Base-by-base conservation (phyloP, 768 basidiomycete genomes). In the Trametes elegans region DNA sequence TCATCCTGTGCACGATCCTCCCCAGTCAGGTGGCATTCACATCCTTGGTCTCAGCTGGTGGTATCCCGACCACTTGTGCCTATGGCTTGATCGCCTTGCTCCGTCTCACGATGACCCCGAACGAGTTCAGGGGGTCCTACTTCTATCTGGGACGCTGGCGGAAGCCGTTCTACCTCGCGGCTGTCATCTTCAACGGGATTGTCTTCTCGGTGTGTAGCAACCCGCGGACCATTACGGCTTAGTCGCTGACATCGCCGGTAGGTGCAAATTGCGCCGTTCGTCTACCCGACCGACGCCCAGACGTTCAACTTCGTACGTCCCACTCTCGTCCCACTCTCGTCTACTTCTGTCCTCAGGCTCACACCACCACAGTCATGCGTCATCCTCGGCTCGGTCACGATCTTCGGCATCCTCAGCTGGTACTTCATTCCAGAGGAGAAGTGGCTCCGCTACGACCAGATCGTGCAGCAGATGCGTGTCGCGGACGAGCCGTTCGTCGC, bases 11-110 rank as follows among this genome's bases (percentile, higher is more conserved):
- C 74, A 87, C 89, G 8, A 94, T 95, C 64, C 73, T 96, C 23
- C 90, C 93, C 0, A 91, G 89, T 64, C 84, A 88, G 63, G 94
- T 95, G 32, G 93, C 94, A 3, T 97, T 96, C 75, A 93, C 87
- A 3, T 94, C 92, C 13, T 77, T 96, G 56, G 81, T 94, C 36
- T 93, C 90, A 10, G 94, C 92, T 7, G 89, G 90, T 21, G 90
- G 77, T 5, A 78, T 92, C 3, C 93, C 93, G 1, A 93, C 89
- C 2, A 92, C 93, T 54, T 90, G 92, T 0, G 89, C 91, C 2
- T 95, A 95, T 65, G 90, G 84, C 0, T 75, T 95, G 39, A 93
- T 95, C 55, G 82, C 88, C 8, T 65, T 88, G 2, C 76, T 94
- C 28, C 81, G 90, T 27, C 70, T 94, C 18, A 81, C 81, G n/a